Evolutionary conservation across 1,284 basidiomycete species (phyloP).

Genomic region (Pascua guehoae): DNA sequence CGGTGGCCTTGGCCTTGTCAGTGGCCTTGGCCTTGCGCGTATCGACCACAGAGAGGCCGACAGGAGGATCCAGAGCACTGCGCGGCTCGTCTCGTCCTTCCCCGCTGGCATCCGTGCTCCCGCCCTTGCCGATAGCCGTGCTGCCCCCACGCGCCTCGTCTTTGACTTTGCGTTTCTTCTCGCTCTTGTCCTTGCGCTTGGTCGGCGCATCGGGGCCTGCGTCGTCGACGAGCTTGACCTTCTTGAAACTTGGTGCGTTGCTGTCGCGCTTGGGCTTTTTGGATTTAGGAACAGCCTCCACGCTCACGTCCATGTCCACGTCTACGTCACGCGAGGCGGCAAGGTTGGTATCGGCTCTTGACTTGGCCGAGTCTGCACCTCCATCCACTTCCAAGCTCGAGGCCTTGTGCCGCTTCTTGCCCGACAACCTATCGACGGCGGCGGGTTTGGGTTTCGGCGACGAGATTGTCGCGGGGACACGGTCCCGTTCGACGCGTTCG

Average conservation of each 20-base stretch:
- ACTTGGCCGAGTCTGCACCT: not conserved
- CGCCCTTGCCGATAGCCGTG: no score
- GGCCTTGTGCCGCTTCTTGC: not conserved
- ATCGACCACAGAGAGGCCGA: not conserved
- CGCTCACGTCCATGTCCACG: not conserved
- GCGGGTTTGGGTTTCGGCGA: not conserved
- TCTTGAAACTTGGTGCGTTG: no score
- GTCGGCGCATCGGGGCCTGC: no score
- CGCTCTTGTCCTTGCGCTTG: no score
- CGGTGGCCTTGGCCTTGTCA: not conserved
- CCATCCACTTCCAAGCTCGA: not conserved
- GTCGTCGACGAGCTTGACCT: no score
- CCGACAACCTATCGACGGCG: not conserved
- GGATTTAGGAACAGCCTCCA: no score
- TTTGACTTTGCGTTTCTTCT: not conserved
- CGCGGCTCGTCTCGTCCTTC: not conserved
- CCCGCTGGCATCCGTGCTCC: not conserved
- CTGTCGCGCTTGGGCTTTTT: no score
- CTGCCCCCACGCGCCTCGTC: no score
- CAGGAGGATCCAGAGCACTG: no score
- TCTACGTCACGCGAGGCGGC: not conserved
- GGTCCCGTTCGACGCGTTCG: slow-evolving; percentile 13
- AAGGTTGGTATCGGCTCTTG: not conserved
- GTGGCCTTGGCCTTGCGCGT: not conserved
- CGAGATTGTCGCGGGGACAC: not conserved